Percentiles rank a stretch among this genome's conserved stretches.
Evolutionary conservation across 2,329 filamentous ascomycete genomes (phyloP).

Genomic region (Lachnellula subtilissima): DNA sequence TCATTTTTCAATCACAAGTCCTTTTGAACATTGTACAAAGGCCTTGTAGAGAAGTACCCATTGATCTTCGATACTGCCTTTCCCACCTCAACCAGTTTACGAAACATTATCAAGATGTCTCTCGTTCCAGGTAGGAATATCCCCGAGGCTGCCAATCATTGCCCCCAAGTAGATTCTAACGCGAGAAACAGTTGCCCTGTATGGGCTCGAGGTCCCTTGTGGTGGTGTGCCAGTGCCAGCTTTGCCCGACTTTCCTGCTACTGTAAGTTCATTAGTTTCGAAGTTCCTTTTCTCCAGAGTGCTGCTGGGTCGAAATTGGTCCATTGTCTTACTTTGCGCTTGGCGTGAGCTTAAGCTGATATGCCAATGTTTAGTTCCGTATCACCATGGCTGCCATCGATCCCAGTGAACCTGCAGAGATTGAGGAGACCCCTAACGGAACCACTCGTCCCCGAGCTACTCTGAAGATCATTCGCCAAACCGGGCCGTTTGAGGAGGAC

Average conservation of each 20-base stretch:
- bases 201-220: slow-evolving; percentile 85
- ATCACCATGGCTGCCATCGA: slow-evolving; percentile 99
- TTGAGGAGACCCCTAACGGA: slow-evolving; percentile 57
- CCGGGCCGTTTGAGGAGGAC: slow-evolving; percentile 53
- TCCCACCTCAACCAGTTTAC: not conserved
- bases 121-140: slow-evolving; percentile 40
- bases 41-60: not conserved
- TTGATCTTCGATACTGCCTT: not conserved
- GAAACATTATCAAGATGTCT: slow-evolving; percentile 43
- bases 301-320: not conserved
- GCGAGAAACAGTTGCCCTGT: slow-evolving; percentile 62
- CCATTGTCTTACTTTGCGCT: not conserved
- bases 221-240: slow-evolving; percentile 80
- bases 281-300: not conserved
- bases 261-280: slow-evolving; percentile 53
- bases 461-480: slow-evolving; percentile 81
- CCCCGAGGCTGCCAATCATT: not conserved
- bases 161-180: slow-evolving; percentile 32
- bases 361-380: slow-evolving; percentile 61
- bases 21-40: not conserved
- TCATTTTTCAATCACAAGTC: not conserved
- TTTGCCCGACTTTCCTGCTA: slow-evolving; percentile 72
- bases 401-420: slow-evolving; percentile 70
- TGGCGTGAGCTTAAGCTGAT: slow-evolving; percentile 11
- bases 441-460: slow-evolving; percentile 70